These are phyloP conservation scores for Anthracocystis panici-leucophaei DNA, from an alignment of 1,284 basidiomycete species.

Conservation along the genomic window DNA sequence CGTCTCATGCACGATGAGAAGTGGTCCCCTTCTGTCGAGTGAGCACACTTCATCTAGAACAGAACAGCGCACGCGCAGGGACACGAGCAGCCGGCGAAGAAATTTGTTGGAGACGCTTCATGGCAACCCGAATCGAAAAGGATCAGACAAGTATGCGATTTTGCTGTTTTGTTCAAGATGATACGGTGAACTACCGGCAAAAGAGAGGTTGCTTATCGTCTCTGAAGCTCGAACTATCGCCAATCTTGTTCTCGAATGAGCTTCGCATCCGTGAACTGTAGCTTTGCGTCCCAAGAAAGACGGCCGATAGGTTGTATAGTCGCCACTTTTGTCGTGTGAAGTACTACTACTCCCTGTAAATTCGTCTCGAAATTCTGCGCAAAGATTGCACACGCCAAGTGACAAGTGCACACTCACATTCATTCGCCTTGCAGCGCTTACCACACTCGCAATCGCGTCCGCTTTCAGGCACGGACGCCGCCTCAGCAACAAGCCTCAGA, in stretches of 20 bases:
- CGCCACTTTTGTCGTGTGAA: too few species aligned
- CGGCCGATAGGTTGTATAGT: neutral
- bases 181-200: neutral
- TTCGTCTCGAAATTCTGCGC: too few species aligned
- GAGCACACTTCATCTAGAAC: neutral
- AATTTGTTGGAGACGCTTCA: neutral
- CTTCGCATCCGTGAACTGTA: neutral
- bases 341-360: too few species aligned
- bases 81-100: neutral
- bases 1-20: neutral
- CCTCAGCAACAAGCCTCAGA: too few species aligned
- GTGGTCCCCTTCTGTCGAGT: neutral
- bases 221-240: neutral
- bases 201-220: neutral
- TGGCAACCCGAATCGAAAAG: neutral
- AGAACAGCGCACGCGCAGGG: neutral
- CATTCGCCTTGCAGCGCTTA: too few species aligned
- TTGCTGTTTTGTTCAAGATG: neutral
- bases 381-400: too few species aligned
- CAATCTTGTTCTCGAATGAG: neutral
- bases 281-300: neutral
- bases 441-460: too few species aligned
- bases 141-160: neutral
- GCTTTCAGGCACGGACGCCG: too few species aligned
- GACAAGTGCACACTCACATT: too few species aligned